Conservation (phyloP, 345 rosid species). For the Atalantia buxifolia region DNA sequence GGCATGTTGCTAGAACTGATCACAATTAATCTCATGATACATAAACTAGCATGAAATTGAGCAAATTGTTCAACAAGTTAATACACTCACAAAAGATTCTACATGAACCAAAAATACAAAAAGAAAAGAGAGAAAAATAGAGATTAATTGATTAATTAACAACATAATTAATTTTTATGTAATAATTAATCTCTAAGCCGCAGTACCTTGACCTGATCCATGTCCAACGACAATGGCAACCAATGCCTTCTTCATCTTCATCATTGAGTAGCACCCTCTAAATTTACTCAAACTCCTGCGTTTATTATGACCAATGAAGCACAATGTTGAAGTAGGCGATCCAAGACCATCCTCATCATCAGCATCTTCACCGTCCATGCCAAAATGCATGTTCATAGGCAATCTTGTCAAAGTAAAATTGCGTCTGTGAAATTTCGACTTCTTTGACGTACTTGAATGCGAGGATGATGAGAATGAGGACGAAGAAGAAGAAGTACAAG, state of each 20-base stretch:
- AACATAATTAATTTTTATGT: too few species aligned
- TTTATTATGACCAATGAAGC: conserved; percentile 21
- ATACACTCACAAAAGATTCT: not conserved
- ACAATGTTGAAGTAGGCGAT: conserved; percentile 35
- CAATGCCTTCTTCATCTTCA: conserved; percentile 45
- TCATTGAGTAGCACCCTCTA: conserved; percentile 41
- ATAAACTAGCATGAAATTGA: not conserved
- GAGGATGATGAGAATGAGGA: conserved; percentile 19
- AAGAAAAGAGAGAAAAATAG: not conserved
- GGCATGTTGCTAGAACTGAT: not conserved
- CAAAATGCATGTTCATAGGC: conserved; percentile 1
- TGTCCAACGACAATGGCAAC: conserved; percentile 36
- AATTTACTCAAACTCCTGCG: not conserved
- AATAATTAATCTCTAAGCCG: not conserved
- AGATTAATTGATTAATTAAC: not conserved
- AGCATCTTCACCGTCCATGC: not conserved
- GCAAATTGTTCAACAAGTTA: not conserved
- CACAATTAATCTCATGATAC: too few species aligned
- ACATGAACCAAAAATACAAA: not conserved
- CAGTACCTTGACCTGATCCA: conserved; percentile 18
- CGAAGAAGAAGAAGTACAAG: conserved; percentile 31
- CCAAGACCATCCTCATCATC: not conserved
- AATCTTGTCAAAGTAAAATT: conserved; percentile 32
- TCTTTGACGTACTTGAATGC: conserved; percentile 7
- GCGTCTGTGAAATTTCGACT: conserved; percentile 2